Evolutionary conservation across 371 early-diverging fungal genomes (phyloP).

Genomic region (Syncephalastrum monosporum): DNA sequence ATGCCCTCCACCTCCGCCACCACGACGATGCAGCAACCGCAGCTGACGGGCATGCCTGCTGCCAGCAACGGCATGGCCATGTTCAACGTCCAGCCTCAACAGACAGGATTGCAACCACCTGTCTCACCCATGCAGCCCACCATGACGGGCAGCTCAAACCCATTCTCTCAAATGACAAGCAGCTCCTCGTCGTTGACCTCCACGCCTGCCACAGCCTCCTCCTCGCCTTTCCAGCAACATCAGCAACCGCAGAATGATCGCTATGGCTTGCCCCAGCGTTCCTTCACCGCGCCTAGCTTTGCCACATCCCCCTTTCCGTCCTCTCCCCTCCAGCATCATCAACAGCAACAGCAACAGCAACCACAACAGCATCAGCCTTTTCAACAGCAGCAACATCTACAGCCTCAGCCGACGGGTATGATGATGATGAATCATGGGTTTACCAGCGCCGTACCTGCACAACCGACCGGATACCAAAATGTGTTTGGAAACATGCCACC

Average conservation of each 20-base stretch:
- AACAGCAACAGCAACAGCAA: neutral
- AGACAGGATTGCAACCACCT: conserved; percentile 5
- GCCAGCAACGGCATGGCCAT: conserved; percentile 3
- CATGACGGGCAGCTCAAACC: conserved; percentile 14
- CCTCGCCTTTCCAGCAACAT: conserved; percentile 3
- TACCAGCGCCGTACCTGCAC: neutral
- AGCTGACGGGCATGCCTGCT: conserved; percentile 8
- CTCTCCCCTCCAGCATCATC: conserved; percentile 13
- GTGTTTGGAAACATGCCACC: neutral
- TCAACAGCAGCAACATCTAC: conserved; percentile 6
- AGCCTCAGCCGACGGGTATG: conserved; percentile 1
- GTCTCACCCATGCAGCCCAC: conserved; percentile 8
- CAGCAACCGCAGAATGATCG: conserved; percentile 1
- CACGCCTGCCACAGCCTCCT: neutral
- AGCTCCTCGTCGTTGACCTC: neutral
- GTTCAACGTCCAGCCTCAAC: conserved; percentile 5
- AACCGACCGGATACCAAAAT: conserved; percentile 6
- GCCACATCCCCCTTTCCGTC: conserved; percentile 2
- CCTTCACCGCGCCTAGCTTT: conserved; percentile 11
- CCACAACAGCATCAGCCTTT: conserved; percentile 8
- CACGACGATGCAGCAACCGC: conserved; percentile 8
- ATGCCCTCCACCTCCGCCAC: conserved; percentile 3
- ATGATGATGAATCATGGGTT: conserved; percentile 2
- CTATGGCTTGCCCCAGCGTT: conserved; percentile 8
- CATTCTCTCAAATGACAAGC: conserved; percentile 21